Evolutionary conservation across 2,329 filamentous ascomycete species (phyloP).

Genomic region (Cryphonectria parasitica): DNA sequence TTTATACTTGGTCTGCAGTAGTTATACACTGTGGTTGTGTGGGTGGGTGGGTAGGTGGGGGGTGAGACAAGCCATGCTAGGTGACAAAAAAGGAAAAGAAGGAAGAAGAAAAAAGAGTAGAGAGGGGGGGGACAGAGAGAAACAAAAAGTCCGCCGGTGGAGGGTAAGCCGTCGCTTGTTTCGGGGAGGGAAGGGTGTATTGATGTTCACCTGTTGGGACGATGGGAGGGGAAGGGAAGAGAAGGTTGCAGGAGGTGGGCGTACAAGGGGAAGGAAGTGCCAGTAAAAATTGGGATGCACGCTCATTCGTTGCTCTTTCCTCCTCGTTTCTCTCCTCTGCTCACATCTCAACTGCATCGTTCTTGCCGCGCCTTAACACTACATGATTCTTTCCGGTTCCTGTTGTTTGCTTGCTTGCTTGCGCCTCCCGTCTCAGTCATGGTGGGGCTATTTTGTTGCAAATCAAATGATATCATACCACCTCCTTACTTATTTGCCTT

Average conservation of each 20-base stretch:
- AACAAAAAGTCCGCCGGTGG: not conserved
- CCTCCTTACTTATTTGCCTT: not conserved
- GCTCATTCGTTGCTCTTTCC: not conserved
- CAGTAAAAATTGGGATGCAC: not conserved
- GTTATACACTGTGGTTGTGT: not conserved
- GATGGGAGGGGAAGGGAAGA: not conserved
- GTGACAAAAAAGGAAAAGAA: not conserved
- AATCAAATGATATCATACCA: not conserved
- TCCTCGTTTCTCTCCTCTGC: not conserved
- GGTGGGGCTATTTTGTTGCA: not conserved
- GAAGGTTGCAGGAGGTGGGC: not conserved
- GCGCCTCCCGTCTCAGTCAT: not conserved
- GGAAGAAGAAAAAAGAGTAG: not conserved
- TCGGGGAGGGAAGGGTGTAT: not conserved
- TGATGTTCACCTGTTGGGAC: not conserved
- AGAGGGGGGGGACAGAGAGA: too few relatives aligned
- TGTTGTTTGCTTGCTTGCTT: not conserved
- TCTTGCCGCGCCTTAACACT: not conserved
- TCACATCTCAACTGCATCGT: slow-evolving; percentile 1
- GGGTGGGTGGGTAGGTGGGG: not conserved
- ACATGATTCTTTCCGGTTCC: too few relatives aligned
- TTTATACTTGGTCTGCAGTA: not conserved
- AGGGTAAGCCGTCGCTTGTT: not conserved
- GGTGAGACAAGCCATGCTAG: not conserved
- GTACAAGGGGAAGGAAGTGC: too few relatives aligned